Conservation (phyloP, 148 eudicot species). For the Polygonum maritimum region DNA sequence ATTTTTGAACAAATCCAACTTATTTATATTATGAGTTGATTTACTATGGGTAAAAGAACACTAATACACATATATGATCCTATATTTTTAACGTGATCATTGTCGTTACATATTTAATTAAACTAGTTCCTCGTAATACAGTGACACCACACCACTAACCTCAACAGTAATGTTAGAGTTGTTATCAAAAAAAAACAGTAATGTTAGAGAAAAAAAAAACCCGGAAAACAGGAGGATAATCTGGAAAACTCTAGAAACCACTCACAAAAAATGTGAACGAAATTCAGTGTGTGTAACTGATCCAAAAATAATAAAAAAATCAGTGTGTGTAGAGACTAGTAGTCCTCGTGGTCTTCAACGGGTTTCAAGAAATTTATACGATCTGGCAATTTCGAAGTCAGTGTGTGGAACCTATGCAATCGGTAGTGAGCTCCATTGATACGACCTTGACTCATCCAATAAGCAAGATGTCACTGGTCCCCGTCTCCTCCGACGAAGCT, state of each 20-base stretch:
- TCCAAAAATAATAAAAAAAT: too few species aligned
- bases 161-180: not conserved
- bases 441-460: not conserved
- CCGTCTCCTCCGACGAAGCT: slow-evolving; percentile 14
- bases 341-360: not conserved
- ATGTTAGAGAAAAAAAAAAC: not conserved
- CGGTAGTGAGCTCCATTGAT: not conserved
- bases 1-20: too few species aligned
- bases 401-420: not conserved
- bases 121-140: too few species aligned
- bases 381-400: not conserved
- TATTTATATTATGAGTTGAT: too few species aligned
- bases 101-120: too few species aligned
- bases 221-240: not conserved
- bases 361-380: not conserved
- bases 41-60: too few species aligned
- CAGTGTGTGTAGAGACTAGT: not conserved
- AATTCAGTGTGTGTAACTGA: too few species aligned
- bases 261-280: not conserved
- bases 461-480: slow-evolving; percentile 44
- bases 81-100: too few species aligned
- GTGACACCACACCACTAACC: too few species aligned
- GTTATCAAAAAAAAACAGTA: not conserved
- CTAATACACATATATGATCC: too few species aligned
- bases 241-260: slow-evolving; percentile 4